phyloP scores from a whole-genome alignment of 2,329 filamentous ascomycete species.

The Ascochyta viciae-villosae region DNA sequence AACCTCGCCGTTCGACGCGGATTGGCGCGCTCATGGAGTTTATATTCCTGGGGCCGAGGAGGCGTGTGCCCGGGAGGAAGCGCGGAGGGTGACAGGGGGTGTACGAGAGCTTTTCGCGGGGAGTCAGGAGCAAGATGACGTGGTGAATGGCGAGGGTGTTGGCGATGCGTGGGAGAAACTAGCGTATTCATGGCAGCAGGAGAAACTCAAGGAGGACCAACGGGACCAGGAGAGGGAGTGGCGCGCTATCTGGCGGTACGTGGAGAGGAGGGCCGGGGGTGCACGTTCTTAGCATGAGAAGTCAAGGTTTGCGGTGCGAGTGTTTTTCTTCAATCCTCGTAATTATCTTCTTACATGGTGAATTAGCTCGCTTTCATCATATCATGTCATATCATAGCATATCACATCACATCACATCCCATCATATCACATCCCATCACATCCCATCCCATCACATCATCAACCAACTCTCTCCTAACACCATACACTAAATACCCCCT shows the following conservation, averaged over 20 bases:
- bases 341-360: too few species aligned
- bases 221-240: constrained; percentile 9
- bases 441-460: too few species aligned
- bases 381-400: too few species aligned
- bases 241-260: constrained; percentile 9
- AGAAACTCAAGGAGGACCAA: neutral
- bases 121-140: neutral
- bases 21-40: constrained; percentile 41
- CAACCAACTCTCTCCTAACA: too few species aligned
- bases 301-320: too few species aligned
- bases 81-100: constrained; percentile 20
- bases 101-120: constrained; percentile 32
- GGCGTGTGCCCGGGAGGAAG: constrained; percentile 9
- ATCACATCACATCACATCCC: too few species aligned
- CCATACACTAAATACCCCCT: too few species aligned
- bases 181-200: constrained; percentile 4
- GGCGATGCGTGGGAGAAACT: neutral
- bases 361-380: too few species aligned
- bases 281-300: neutral
- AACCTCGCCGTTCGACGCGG: constrained; percentile 31
- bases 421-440: too few species aligned
- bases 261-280: constrained; percentile 3
- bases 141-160: neutral
- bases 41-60: constrained; percentile 1
- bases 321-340: too few species aligned